These are phyloP conservation scores for Candida ponderosae DNA, from an alignment of 805 yeast genomes.

Conservation along the genomic window DNA sequence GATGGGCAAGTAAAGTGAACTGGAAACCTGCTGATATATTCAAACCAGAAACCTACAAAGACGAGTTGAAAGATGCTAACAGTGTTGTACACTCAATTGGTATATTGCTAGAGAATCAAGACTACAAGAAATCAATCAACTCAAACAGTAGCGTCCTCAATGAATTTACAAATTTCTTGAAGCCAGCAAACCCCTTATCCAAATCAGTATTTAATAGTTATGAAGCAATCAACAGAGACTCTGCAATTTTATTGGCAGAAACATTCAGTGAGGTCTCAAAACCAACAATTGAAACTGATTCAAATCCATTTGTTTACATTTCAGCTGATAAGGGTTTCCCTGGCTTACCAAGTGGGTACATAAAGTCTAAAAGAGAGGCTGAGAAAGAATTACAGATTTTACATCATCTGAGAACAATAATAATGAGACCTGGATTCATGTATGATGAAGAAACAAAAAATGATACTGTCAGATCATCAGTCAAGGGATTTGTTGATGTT, in stretches of 20 bases:
- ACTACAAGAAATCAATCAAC: conserved; percentile 50
- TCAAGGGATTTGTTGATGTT: conserved; percentile 35
- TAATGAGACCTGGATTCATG: conserved; percentile 81
- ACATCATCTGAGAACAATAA: conserved; percentile 47
- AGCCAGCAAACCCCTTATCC: conserved; percentile 52
- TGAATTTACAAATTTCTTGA: conserved; percentile 32
- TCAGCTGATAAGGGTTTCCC: conserved; percentile 76
- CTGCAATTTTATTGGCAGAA: conserved; percentile 59
- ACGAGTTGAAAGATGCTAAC: conserved; percentile 37
- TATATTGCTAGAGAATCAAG: conserved; percentile 56
- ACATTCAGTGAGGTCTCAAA: conserved; percentile 31
- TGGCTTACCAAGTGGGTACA: conserved; percentile 60
- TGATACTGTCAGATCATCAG: conserved; percentile 28
- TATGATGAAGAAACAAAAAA: conserved; percentile 40
- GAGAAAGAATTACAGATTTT: conserved; percentile 47
- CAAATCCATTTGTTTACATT: conserved; percentile 54
- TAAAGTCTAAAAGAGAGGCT: conserved; percentile 70
- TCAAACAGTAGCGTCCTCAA: conserved; percentile 16
- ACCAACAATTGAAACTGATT: conserved; percentile 7
- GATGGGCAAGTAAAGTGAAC: conserved; percentile 50
- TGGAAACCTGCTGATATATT: conserved; percentile 69
- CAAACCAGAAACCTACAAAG: conserved; percentile 48
- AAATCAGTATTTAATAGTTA: conserved; percentile 40
- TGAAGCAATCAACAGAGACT: conserved; percentile 58
- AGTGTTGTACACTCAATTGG: conserved; percentile 85